phyloP scores from a whole-genome alignment of 805 yeast genomes.

The Barnettozyma salicaria region DNA sequence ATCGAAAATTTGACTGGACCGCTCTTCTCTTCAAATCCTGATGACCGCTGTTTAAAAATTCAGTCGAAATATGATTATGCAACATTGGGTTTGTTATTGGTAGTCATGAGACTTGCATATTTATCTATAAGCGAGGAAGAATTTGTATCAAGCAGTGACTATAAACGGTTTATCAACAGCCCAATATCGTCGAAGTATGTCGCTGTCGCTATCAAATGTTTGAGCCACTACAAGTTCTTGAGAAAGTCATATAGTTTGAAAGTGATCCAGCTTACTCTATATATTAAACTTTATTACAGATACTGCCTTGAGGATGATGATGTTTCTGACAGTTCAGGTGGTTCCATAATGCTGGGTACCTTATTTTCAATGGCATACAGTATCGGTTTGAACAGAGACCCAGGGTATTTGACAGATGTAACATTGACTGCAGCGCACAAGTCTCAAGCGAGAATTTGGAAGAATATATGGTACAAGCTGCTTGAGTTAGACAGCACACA shows the following conservation, averaged over 20 bases:
- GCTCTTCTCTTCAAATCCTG: conserved; percentile 1
- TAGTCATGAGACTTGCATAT: conserved; percentile 21
- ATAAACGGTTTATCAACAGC: conserved; percentile 3
- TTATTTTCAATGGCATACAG: conserved; percentile 48
- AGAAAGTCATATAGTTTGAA: conserved; percentile 39
- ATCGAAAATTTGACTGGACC: conserved; percentile 13
- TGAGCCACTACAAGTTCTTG: conserved; percentile 44
- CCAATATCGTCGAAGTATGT: conserved; percentile 11
- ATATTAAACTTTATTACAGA: conserved; percentile 42
- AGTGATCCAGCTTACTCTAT: conserved; percentile 47
- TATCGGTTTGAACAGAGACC: conserved; percentile 54
- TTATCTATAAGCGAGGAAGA: conserved; percentile 18
- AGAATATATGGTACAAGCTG: conserved; percentile 23
- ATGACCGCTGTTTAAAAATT: conserved; percentile 8
- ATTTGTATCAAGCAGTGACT: conserved; percentile 5
- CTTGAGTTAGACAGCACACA: conserved; percentile 22
- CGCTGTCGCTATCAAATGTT: conserved; percentile 30
- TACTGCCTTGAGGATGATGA: conserved; percentile 55
- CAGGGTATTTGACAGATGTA: conserved; percentile 26
- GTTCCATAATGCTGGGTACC: conserved; percentile 41
- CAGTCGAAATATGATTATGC: conserved; percentile 21
- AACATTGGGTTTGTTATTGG: conserved; percentile 18
- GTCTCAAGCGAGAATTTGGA: conserved; percentile 20
- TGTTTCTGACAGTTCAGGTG: conserved; percentile 43
- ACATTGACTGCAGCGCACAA: conserved; percentile 9